Evolutionary conservation across 345 rosid genomes (phyloP).

Genomic region (Corchorus olitorius): DNA sequence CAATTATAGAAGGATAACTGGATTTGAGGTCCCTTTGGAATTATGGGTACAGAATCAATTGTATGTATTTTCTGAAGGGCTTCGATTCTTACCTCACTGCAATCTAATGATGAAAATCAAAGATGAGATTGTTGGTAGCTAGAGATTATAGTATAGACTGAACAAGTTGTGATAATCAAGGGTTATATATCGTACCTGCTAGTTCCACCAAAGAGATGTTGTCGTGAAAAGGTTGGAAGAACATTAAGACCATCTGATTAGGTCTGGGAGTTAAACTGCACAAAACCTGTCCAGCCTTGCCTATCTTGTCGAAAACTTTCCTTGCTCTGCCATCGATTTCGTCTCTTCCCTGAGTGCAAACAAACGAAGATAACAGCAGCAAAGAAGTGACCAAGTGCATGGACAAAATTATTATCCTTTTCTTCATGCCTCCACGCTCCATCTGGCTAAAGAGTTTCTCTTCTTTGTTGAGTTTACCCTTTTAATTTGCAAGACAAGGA

Average conservation of each 20-base stretch:
- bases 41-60: background rate
- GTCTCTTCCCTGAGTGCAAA: background rate
- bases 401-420: background rate
- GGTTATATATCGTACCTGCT: background rate
- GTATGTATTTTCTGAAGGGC: background rate
- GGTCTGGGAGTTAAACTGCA: background rate
- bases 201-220: background rate
- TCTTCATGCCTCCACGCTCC: background rate
- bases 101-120: background rate
- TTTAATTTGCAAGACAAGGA: too few relatives aligned
- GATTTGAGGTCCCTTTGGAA: background rate
- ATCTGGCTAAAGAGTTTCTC: background rate
- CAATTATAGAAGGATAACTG: background rate
- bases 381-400: background rate
- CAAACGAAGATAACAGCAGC: background rate
- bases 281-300: background rate
- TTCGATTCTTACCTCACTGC: background rate
- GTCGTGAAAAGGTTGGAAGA: background rate
- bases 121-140: too few relatives aligned
- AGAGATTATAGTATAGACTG: too few relatives aligned
- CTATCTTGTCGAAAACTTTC: background rate
- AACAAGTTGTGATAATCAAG: background rate
- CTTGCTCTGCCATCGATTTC: background rate
- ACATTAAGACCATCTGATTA: background rate
- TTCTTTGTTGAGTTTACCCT: too few relatives aligned